phyloP scores from a whole-genome alignment of 2,329 filamentous ascomycete genomes.

The Arthrobotrys entomopaga region DNA sequence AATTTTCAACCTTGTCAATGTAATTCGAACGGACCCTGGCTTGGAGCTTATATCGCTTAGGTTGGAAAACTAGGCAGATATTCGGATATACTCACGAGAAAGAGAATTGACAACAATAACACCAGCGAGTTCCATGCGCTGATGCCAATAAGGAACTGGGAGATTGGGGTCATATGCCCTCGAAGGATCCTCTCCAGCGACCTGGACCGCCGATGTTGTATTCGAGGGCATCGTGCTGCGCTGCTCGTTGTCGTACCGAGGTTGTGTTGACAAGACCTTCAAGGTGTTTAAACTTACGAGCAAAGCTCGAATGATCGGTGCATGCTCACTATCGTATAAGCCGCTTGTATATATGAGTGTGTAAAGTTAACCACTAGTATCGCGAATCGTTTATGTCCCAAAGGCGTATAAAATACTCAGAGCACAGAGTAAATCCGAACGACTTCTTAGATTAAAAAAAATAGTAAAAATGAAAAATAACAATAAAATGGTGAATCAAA shows the following conservation, averaged over 20 bases:
- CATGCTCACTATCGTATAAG: slow-evolving; percentile 20
- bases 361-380: slow-evolving; percentile 1
- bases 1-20: background rate
- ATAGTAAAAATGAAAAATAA: too few relatives aligned
- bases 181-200: slow-evolving; percentile 28
- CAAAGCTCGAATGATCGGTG: slow-evolving; percentile 1
- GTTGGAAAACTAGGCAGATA: background rate
- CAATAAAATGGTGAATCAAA: slow-evolving; percentile 39
- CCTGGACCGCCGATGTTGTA: slow-evolving; percentile 18
- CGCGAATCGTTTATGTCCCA: slow-evolving; percentile 6
- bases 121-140: slow-evolving; percentile 58
- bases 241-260: background rate
- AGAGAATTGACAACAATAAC: slow-evolving; percentile 58
- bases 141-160: slow-evolving; percentile 58
- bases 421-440: slow-evolving; percentile 2
- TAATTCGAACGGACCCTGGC: background rate
- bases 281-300: slow-evolving; percentile 18
- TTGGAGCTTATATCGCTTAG: background rate
- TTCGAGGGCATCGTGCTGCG: slow-evolving; percentile 14
- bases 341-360: background rate
- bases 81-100: slow-evolving; percentile 56
- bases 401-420: slow-evolving; percentile 4
- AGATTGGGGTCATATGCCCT: slow-evolving; percentile 57
- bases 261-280: slow-evolving; percentile 25
- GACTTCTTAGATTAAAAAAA: slow-evolving; percentile 12